These are phyloP conservation scores for Penicillium chermesinum DNA, from an alignment of 495 filamentous ascomycete genomes.

Conservation along the genomic window DNA sequence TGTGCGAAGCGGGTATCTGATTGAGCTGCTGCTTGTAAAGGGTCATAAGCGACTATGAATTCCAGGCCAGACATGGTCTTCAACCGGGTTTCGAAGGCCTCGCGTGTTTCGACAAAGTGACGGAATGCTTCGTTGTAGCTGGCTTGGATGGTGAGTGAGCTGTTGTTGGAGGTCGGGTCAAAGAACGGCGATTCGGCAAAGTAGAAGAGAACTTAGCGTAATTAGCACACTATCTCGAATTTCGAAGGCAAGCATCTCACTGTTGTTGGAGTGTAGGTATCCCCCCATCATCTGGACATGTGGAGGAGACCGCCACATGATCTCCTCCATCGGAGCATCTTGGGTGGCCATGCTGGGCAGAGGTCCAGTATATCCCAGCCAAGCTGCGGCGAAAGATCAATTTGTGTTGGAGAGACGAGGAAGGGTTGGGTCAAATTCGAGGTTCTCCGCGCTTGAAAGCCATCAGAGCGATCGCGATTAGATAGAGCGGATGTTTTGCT, in stretches of 20 bases:
- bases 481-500: constrained; percentile 25
- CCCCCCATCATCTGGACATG: constrained; percentile 57
- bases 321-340: constrained; percentile 68
- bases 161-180: constrained; percentile 85
- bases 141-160: constrained; percentile 68
- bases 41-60: constrained; percentile 74
- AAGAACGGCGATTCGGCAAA: constrained; percentile 89
- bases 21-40: constrained; percentile 55
- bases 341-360: constrained; percentile 35
- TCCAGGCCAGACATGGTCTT: constrained; percentile 77
- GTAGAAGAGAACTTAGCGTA: constrained; percentile 69
- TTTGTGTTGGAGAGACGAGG: not conserved
- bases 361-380: not conserved
- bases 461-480: constrained; percentile 2
- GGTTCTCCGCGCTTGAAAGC: not conserved
- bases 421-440: not conserved
- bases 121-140: constrained; percentile 64
- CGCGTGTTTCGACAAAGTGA: constrained; percentile 60
- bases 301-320: constrained; percentile 63
- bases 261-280: constrained; percentile 46
- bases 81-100: constrained; percentile 72
- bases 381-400: not conserved
- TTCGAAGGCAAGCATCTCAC: constrained; percentile 24
- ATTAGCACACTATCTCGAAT: not conserved
- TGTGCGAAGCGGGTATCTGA: constrained; percentile 53